Evolutionary conservation across 148 eudicot species (phyloP), one percentile per base, ranked within the genome.

Genomic region (Rhododendron ferrugineum): DNA sequence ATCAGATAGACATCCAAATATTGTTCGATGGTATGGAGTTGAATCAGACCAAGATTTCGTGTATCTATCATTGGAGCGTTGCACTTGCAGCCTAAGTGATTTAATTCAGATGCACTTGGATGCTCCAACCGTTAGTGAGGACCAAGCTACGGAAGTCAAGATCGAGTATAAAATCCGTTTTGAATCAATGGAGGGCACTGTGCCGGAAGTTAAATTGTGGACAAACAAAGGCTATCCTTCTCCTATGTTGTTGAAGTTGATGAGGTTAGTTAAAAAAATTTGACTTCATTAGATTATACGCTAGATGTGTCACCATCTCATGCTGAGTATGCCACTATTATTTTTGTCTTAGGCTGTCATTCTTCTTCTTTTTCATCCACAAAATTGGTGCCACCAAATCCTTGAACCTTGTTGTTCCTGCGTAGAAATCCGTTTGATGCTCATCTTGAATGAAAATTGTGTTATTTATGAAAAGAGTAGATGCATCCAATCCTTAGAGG

Each of bases 21-120:
- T 96, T 85, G 96, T 95, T 64, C 90, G 98, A 22, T 96, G 94
- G 98, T 92, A 94, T 85, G 99, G 98, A 2, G 91, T 95, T 86
- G 99, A 96, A 86, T 91, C 88, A 85, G 98, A 96, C 88, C 89
- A 88, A 70, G 98, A 95, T 88, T 96, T 96, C 87, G 93, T 95
- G 64, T 96, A 96, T 89, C 91, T 96, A 37, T 87, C 96, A 54
- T 90, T 96, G 84, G 99, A 96, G 89, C 93, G 89, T 14, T 96
- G 99, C 86, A 84, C 90, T 82, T 96, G 98, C 90, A 96, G 91
- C 86, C 90, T 96, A 86, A 85, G 90, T 86, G 99, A 96, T 84
- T 87, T 94, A 66, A 89, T 96, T 70, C 92, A 88, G 87, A 82
- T 91, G 60, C 86, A 82, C 86, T 80, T 90, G 32, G 89, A 89